phyloP scores from a whole-genome alignment of 1,139 yeast genomes.

The Hansenula lynferdii region DNA sequence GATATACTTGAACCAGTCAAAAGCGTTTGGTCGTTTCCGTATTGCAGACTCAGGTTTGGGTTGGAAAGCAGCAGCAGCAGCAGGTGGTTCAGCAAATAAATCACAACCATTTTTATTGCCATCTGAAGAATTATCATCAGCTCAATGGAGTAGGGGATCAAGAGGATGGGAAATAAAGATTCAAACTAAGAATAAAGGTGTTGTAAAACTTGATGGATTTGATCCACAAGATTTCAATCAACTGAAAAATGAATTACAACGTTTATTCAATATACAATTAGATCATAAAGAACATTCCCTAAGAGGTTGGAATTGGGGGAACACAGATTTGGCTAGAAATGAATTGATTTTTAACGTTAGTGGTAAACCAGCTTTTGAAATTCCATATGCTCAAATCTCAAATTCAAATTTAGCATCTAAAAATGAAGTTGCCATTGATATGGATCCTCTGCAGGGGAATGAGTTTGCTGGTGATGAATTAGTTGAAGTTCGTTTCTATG shows the following conservation, averaged over 20 bases:
- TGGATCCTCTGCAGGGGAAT: slow-evolving; percentile 56
- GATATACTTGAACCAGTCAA: slow-evolving; percentile 84
- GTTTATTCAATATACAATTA: slow-evolving; percentile 64
- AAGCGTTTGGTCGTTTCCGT: slow-evolving; percentile 83
- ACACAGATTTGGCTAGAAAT: slow-evolving; percentile 84
- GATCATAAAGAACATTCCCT: slow-evolving; percentile 88
- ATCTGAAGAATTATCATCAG: slow-evolving; percentile 73
- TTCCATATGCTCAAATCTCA: slow-evolving; percentile 75
- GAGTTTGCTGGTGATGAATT: slow-evolving; percentile 85
- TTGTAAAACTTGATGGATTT: slow-evolving; percentile 86
- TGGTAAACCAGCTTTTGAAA: slow-evolving; percentile 86
- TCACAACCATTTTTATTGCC: slow-evolving; percentile 81
- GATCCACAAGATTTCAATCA: slow-evolving; percentile 76
- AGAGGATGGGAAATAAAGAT: slow-evolving; percentile 87
- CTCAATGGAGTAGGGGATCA: slow-evolving; percentile 91
- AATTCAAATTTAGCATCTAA: slow-evolving; percentile 93
- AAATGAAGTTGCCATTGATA: slow-evolving; percentile 89
- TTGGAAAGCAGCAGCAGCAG: slow-evolving; percentile 79
- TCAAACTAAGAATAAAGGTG: slow-evolving; percentile 86
- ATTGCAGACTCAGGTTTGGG: slow-evolving; percentile 95
- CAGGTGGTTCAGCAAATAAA: slow-evolving; percentile 50
- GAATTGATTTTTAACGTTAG: slow-evolving; percentile 84
- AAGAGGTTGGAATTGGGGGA: slow-evolving; percentile 99
- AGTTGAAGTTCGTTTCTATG: slow-evolving; percentile 88
- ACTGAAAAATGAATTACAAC: slow-evolving; percentile 77